Conservation (phyloP, 164 flowering plant genomes). For the Vitis labrusca region DNA sequence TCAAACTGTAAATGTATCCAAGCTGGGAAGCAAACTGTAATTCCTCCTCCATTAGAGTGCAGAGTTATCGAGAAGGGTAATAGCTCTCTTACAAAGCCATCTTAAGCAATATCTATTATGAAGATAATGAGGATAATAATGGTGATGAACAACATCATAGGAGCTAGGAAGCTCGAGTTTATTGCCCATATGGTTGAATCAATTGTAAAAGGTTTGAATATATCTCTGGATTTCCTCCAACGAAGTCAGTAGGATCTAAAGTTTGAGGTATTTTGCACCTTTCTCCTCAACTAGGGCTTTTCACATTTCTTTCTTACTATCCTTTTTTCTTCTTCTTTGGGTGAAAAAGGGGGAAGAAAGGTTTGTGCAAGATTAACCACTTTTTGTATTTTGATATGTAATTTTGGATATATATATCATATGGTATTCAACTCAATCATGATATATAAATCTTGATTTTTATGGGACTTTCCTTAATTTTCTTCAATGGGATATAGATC, state of each 20-base stretch:
- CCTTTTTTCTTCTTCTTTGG: too few relatives aligned
- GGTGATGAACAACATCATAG: neutral
- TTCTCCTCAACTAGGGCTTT: too few relatives aligned
- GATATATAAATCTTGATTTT: neutral
- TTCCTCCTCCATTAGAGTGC: conserved; percentile 15
- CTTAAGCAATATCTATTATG: neutral
- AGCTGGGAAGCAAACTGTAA: conserved; percentile 6
- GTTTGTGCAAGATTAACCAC: neutral
- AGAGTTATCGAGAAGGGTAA: conserved; percentile 20
- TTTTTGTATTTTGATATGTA: neutral
- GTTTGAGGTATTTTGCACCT: neutral
- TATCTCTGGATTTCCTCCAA: neutral
- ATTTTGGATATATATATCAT: neutral
- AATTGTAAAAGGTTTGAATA: neutral
- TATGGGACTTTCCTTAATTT: neutral
- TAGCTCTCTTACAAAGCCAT: conserved; percentile 11
- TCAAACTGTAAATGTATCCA: neutral
- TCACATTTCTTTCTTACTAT: too few relatives aligned
- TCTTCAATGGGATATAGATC: too few relatives aligned
- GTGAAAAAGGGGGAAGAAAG: too few relatives aligned
- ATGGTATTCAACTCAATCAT: too few relatives aligned
- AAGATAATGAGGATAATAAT: neutral
- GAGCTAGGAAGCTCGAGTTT: neutral
- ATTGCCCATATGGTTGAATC: neutral
- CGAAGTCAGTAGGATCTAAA: neutral